A percentile compares a stretch with the other conserved stretches of the same genome.
Conservation (phyloP, 495 filamentous ascomycete species). For the Penicillium manginii region DNA sequence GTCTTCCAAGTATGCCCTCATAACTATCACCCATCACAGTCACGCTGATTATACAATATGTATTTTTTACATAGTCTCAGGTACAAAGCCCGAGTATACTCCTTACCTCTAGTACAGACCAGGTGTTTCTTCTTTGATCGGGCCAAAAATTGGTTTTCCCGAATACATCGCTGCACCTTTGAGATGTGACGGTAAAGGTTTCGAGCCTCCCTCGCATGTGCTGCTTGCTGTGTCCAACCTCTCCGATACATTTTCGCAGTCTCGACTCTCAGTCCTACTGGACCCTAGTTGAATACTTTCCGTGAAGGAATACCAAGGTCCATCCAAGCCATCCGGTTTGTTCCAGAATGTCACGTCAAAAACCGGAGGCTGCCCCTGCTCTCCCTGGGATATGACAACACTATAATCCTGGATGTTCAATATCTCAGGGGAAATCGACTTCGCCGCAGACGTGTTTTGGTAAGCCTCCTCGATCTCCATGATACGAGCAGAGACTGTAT, state of each 20-base stretch:
- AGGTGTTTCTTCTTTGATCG: too few relatives aligned
- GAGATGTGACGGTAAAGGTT: too few relatives aligned
- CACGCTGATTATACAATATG: too few relatives aligned
- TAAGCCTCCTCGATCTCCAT: conserved; percentile 23
- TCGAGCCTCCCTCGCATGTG: neutral
- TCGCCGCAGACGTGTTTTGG: neutral
- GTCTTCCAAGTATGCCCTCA: too few relatives aligned
- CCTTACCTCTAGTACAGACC: too few relatives aligned
- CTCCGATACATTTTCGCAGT: neutral
- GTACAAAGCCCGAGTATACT: too few relatives aligned
- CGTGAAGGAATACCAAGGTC: conserved; percentile 10
- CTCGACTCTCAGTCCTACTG: conserved; percentile 1
- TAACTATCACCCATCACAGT: too few relatives aligned
- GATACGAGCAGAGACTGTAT: conserved; percentile 24
- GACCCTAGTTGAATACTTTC: conserved; percentile 14
- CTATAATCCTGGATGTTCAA: conserved; percentile 22
- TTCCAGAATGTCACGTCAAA: conserved; percentile 18
- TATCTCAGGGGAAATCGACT: conserved; percentile 10
- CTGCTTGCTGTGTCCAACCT: neutral
- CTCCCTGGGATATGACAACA: neutral
- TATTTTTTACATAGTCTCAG: too few relatives aligned
- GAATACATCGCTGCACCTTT: too few relatives aligned
- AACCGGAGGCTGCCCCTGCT: neutral
- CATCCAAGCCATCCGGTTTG: conserved; percentile 13
- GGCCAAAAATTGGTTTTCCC: too few relatives aligned